Evolutionary conservation across 441 rosid genomes (phyloP).

Genomic region (Croton laevigatus): DNA sequence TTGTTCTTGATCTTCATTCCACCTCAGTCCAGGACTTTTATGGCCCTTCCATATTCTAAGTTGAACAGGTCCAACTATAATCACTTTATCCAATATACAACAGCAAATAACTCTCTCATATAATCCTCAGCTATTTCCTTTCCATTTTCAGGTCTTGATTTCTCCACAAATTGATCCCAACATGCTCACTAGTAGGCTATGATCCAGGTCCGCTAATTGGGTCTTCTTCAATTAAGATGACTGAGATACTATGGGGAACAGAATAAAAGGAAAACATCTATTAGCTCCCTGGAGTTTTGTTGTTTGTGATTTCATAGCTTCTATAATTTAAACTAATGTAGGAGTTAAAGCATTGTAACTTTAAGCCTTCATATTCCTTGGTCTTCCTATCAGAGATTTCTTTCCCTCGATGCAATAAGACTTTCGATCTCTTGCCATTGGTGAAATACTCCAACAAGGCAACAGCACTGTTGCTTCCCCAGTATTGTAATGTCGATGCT

Average conservation of each 20-base stretch:
- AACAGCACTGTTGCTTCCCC: not conserved
- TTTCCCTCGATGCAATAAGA: conserved; percentile 2
- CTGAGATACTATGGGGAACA: not conserved
- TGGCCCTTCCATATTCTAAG: not conserved
- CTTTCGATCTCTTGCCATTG: not conserved
- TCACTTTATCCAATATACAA: not conserved
- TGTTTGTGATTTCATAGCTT: not conserved
- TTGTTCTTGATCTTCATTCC: not conserved
- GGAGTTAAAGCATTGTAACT: not conserved
- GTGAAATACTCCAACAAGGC: not conserved
- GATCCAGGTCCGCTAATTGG: not conserved
- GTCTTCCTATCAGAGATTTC: not conserved
- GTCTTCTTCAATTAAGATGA: not conserved
- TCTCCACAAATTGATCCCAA: no score
- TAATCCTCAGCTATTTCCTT: not conserved
- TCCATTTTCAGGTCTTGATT: not conserved
- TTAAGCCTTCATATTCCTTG: not conserved
- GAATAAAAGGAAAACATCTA: not conserved
- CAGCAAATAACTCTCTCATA: not conserved
- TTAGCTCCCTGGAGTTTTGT: not conserved
- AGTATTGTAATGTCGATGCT: not conserved
- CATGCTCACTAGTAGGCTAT: no score
- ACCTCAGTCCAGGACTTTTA: not conserved
- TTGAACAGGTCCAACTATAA: not conserved
- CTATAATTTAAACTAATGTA: not conserved